phyloP scores from a whole-genome alignment of 495 filamentous ascomycete species.

The Penicillium angulare region DNA sequence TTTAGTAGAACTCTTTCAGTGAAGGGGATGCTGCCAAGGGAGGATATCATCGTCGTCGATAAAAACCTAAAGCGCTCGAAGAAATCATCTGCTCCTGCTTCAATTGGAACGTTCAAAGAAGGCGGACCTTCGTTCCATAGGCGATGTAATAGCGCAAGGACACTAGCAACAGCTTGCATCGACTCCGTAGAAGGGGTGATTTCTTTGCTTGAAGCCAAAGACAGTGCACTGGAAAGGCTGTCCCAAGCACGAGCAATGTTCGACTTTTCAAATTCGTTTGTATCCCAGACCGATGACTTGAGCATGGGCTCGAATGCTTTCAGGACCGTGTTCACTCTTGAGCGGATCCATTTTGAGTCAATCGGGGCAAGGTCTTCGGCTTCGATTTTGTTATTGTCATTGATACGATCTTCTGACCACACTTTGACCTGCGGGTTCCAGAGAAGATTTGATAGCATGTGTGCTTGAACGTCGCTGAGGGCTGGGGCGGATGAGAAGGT shows the following conservation, averaged over 20 bases:
- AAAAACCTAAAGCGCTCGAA: conserved; percentile 60
- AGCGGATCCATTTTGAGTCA: conserved; percentile 86
- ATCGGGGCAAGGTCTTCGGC: conserved; percentile 73
- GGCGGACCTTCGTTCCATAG: conserved; percentile 57
- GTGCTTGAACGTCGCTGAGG: conserved; percentile 53
- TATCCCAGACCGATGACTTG: conserved; percentile 51
- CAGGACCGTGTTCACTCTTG: conserved; percentile 60
- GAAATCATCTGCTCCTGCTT: conserved; percentile 43
- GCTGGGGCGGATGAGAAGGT: conserved; percentile 30
- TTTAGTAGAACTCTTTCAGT: conserved; percentile 66
- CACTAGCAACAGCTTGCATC: conserved; percentile 70
- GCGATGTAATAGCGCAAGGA: conserved; percentile 63
- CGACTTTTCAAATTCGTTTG: conserved; percentile 40
- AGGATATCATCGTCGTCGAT: conserved; percentile 58
- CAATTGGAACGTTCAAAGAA: conserved; percentile 35
- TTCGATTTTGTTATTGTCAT: conserved; percentile 54
- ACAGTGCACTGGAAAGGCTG: conserved; percentile 64
- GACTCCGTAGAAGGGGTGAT: conserved; percentile 84
- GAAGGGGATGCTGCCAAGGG: conserved; percentile 71
- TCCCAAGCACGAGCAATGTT: conserved; percentile 63
- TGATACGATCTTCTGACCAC: conserved; percentile 73
- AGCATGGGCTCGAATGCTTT: conserved; percentile 63
- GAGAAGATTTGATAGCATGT: conserved; percentile 67
- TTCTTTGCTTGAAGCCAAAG: conserved; percentile 80
- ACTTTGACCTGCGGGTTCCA: conserved; percentile 59